Conservation (phyloP, 1,139 yeast species). For the Nadsonia commutata region DNA sequence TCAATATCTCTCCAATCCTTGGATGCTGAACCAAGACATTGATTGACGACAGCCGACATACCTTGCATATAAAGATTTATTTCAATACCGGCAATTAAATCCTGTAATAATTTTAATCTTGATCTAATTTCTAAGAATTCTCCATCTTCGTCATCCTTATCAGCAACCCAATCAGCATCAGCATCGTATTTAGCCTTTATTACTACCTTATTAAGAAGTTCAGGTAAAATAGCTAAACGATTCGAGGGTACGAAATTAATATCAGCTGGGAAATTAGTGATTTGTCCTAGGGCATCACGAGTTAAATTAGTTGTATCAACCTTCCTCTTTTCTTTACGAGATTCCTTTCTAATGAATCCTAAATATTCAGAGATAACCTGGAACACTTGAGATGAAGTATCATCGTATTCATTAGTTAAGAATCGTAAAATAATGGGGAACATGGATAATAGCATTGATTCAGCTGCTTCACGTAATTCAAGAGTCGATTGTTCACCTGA, state of each 20-base stretch:
- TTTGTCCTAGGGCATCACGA: conserved; percentile 16
- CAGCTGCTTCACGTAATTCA: conserved; percentile 25
- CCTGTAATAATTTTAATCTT: conserved; percentile 67
- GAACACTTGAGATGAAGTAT: conserved; percentile 69
- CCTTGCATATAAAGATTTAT: conserved; percentile 62
- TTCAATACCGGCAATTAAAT: conserved; percentile 61
- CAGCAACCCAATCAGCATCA: conserved; percentile 43
- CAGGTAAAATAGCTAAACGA: conserved; percentile 39
- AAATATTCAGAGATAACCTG: conserved; percentile 67
- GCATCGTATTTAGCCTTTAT: conserved; percentile 69
- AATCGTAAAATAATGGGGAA: conserved; percentile 65
- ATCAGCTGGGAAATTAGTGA: conserved; percentile 18
- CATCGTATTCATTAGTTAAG: conserved; percentile 74
- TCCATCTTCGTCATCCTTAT: conserved; percentile 44
- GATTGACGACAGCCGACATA: conserved; percentile 50
- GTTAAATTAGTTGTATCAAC: conserved; percentile 15
- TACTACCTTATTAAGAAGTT: conserved; percentile 54
- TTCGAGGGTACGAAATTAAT: conserved; percentile 18
- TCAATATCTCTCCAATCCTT: conserved; percentile 64
- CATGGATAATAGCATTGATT: conserved; percentile 39
- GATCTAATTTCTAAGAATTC: conserved; percentile 69
- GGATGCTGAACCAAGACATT: conserved; percentile 27
- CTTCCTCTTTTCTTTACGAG: conserved; percentile 18
- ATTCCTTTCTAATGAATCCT: conserved; percentile 49
- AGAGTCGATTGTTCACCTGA: conserved; percentile 12